Conservation (phyloP, 2,329 filamentous ascomycete genomes). For the Drechslerella coelobrocha region DNA sequence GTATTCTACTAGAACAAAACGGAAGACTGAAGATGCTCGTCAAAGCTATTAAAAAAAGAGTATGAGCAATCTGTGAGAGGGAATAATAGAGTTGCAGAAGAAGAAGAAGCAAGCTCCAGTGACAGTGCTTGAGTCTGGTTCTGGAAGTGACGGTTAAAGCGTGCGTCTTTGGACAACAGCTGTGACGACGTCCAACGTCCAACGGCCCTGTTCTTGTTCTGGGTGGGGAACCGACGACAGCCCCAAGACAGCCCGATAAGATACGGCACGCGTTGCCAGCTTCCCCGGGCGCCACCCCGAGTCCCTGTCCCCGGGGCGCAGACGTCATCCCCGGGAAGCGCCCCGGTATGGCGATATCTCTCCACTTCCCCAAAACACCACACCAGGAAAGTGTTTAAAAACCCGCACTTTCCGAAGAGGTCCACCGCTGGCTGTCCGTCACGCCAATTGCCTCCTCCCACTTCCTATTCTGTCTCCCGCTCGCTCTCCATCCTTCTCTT, state of each 20-base stretch:
- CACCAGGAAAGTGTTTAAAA: slow-evolving; percentile 5
- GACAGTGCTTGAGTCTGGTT: too few species aligned
- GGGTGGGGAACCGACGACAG: background rate
- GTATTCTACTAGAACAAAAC: too few species aligned
- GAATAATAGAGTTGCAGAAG: background rate
- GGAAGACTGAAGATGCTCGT: slow-evolving; percentile 1
- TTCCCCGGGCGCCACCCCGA: background rate
- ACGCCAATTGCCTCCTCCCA: background rate
- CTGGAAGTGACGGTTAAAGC: background rate
- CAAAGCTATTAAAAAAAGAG: background rate
- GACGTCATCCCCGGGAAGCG: slow-evolving; percentile 22
- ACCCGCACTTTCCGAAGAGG: slow-evolving; percentile 32
- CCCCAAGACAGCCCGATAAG: slow-evolving; percentile 13
- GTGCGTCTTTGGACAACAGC: background rate
- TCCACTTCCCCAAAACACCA: background rate
- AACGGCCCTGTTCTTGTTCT: background rate
- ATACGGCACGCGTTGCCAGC: slow-evolving; percentile 13
- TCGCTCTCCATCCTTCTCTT: background rate
- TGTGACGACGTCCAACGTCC: background rate
- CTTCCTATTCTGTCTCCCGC: background rate
- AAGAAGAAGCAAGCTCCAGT: background rate
- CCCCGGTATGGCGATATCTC: slow-evolving; percentile 10
- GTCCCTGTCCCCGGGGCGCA: background rate
- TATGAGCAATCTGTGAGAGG: slow-evolving; percentile 8
- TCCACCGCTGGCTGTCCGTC: background rate